Percentiles rank a stretch among this genome's conserved stretches.
These are phyloP conservation scores for Alternaria sp. DNA, from an alignment of 2,329 filamentous ascomycete species.

Conservation along the genomic window DNA sequence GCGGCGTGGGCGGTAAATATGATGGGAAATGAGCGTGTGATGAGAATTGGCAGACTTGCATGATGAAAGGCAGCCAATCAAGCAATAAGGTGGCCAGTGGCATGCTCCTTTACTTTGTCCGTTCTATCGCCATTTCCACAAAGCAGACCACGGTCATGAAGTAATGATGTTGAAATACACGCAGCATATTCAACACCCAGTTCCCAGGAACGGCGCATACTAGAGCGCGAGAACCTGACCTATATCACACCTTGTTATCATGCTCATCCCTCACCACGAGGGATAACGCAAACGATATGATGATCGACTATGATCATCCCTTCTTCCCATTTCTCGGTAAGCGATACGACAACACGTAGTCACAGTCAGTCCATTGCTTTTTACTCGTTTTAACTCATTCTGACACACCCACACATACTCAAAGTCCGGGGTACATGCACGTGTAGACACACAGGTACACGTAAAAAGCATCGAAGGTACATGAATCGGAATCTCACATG, in stretches of 20 bases:
- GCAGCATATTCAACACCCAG: not conserved
- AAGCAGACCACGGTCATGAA: not conserved
- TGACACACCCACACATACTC: not conserved
- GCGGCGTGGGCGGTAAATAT: not conserved
- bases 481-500: not conserved
- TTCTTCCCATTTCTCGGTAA: not conserved
- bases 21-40: slow-evolving; percentile 9
- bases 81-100: not conserved
- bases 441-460: not conserved
- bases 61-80: not conserved
- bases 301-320: slow-evolving; percentile 1
- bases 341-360: not conserved
- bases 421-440: not conserved
- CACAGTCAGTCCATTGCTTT: not conserved
- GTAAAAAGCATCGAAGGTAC: not conserved
- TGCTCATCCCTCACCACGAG: not conserved
- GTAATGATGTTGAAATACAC: not conserved
- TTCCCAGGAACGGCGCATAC: slow-evolving; percentile 1
- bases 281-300: not conserved
- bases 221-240: not conserved
- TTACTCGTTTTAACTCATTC: not conserved
- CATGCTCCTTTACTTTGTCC: not conserved
- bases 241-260: not conserved
- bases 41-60: slow-evolving; percentile 1
- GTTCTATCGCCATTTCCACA: not conserved